A percentile compares a stretch with the other conserved stretches of the same genome.
phyloP scores from a whole-genome alignment of 2,329 filamentous ascomycete genomes.

The Alternaria postmessia region DNA sequence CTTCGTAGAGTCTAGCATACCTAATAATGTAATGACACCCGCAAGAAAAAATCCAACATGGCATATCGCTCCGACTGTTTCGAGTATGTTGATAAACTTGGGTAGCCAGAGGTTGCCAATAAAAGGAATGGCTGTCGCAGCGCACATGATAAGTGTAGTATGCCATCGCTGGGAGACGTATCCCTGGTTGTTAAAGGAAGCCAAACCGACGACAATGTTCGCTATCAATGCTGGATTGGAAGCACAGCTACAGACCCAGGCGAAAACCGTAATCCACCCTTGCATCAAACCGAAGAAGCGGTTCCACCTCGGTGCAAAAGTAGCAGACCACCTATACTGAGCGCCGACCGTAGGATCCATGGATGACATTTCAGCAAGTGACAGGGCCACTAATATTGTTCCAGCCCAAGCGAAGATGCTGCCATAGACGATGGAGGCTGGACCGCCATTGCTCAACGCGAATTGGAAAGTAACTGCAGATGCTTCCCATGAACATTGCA shows the following conservation, averaged over 20 bases:
- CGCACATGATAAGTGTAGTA: slow-evolving; percentile 55
- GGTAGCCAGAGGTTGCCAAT: slow-evolving; percentile 55
- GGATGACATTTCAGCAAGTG: slow-evolving; percentile 39
- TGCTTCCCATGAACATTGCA: slow-evolving; percentile 40
- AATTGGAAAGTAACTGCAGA: slow-evolving; percentile 37
- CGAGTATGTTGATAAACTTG: slow-evolving; percentile 54
- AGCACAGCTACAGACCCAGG: slow-evolving; percentile 46
- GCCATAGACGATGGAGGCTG: slow-evolving; percentile 39
- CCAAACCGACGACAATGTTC: slow-evolving; percentile 27
- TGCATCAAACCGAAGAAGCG: slow-evolving; percentile 39
- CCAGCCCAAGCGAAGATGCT: slow-evolving; percentile 36
- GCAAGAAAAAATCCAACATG: slow-evolving; percentile 60
- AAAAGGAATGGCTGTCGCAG: slow-evolving; percentile 49
- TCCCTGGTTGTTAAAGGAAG: slow-evolving; percentile 44
- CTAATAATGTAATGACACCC: slow-evolving; percentile 55
- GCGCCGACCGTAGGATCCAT: slow-evolving; percentile 43
- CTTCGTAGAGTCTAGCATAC: background rate
- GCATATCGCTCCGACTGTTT: slow-evolving; percentile 55
- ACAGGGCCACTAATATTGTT: slow-evolving; percentile 42
- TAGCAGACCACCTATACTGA: slow-evolving; percentile 40
- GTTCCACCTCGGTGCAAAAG: slow-evolving; percentile 32
- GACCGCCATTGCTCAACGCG: slow-evolving; percentile 37
- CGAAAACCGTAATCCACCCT: slow-evolving; percentile 51
- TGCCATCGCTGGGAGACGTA: slow-evolving; percentile 55
- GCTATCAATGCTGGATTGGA: slow-evolving; percentile 38